These are phyloP conservation scores for Dioscorea cayenensis DNA, from an alignment of 116 monocot genomes.

Conservation along the genomic window DNA sequence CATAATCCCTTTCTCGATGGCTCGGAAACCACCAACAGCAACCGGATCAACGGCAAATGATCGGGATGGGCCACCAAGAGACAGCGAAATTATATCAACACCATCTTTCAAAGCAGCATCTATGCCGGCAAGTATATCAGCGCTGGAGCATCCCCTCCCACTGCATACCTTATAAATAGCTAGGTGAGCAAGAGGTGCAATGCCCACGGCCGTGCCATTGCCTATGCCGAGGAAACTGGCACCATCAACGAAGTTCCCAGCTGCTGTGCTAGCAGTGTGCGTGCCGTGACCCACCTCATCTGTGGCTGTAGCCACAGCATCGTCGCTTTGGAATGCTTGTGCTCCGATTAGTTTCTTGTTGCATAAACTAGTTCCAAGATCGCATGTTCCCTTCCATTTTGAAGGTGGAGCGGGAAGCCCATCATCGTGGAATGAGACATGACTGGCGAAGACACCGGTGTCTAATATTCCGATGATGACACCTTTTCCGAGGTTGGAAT, in stretches of 20 bases:
- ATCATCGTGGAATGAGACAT: conserved; percentile 24
- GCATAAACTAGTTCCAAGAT: background rate
- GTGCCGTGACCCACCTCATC: conserved; percentile 23
- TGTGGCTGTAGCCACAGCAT: background rate
- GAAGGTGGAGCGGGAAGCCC: conserved; percentile 10
- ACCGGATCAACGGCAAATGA: background rate
- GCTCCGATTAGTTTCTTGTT: conserved; percentile 23
- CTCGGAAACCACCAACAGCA: conserved; percentile 5
- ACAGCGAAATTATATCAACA: too few relatives aligned
- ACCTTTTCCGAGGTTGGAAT: background rate
- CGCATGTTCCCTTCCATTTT: conserved; percentile 22
- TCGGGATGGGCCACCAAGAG: too few relatives aligned
- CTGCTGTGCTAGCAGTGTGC: conserved; percentile 19
- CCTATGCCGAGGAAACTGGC: conserved; percentile 1
- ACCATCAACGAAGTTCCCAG: conserved; percentile 3
- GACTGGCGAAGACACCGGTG: conserved; percentile 10
- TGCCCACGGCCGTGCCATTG: conserved; percentile 13
- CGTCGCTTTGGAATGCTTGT: background rate
- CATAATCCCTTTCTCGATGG: conserved; percentile 10
- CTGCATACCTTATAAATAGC: conserved; percentile 26
- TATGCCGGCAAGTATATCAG: conserved; percentile 5
- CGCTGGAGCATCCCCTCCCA: background rate
- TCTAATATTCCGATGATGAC: conserved; percentile 11
- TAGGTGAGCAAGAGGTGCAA: conserved; percentile 16
- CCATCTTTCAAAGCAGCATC: conserved; percentile 1